Evolutionary conservation across 495 filamentous ascomycete species (phyloP).

Genomic region (Aspergillus conjunctus): DNA sequence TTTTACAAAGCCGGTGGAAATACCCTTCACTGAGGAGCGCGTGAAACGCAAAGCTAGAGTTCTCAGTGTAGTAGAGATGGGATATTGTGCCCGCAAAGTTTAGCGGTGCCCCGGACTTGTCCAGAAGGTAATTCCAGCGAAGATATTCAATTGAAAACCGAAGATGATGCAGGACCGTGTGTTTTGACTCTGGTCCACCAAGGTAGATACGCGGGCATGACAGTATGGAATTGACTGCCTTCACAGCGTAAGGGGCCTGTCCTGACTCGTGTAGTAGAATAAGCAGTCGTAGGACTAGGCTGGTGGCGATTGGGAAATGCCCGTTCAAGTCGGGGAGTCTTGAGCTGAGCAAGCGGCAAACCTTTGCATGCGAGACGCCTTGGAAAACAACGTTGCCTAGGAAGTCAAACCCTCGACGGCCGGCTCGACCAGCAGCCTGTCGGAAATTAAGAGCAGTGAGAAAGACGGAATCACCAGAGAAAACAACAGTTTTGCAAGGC

Average conservation of each 20-base stretch:
- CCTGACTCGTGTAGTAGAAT: constrained; percentile 66
- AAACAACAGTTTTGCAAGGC: constrained; percentile 82
- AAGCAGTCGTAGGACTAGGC: constrained; percentile 68
- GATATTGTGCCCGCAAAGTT: constrained; percentile 68
- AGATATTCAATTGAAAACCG: constrained; percentile 82
- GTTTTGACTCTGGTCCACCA: constrained; percentile 61
- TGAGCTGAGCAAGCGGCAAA: constrained; percentile 66
- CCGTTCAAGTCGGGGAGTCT: constrained; percentile 71
- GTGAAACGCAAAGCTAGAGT: constrained; percentile 72
- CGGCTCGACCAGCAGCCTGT: constrained; percentile 75
- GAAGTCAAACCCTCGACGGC: constrained; percentile 77
- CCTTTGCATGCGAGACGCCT: constrained; percentile 54
- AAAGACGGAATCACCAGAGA: constrained; percentile 69
- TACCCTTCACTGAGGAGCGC: constrained; percentile 67
- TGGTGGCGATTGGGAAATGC: constrained; percentile 77
- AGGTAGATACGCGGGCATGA: constrained; percentile 70
- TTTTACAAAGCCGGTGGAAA: constrained; percentile 62
- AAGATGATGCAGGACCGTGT: constrained; percentile 71
- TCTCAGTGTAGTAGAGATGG: constrained; percentile 75
- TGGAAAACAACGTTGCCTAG: constrained; percentile 82
- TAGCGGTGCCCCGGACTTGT: constrained; percentile 57
- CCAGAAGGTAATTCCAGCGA: constrained; percentile 65
- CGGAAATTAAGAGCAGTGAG: constrained; percentile 75
- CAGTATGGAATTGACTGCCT: constrained; percentile 65
- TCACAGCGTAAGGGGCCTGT: constrained; percentile 58